These are phyloP conservation scores for Sarcocystis neurona DNA, from an alignment of 169 alveolate species.

Conservation along the genomic window DNA sequence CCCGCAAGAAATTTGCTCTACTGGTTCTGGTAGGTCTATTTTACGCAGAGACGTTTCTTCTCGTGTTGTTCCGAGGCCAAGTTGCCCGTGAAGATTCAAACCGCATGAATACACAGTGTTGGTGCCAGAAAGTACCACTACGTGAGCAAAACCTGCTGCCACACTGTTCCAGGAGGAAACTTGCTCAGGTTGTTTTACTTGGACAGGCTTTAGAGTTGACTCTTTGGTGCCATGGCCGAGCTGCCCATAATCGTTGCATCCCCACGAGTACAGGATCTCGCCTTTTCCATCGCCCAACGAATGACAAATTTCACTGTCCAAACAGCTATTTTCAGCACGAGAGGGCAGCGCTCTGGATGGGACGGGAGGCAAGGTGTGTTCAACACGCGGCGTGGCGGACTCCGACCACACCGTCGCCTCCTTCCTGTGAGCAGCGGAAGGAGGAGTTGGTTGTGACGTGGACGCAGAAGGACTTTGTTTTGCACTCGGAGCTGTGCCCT, in stretches of 20 bases:
- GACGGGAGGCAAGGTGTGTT: no score
- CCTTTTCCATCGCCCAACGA: background rate
- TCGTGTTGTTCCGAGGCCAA: conserved; percentile 12
- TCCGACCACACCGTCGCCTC: no score
- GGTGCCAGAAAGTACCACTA: background rate
- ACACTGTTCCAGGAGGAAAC: conserved; percentile 15
- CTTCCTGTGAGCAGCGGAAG: no score
- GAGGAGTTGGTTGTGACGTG: no score
- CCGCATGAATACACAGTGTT: background rate
- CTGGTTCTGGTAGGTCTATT: background rate
- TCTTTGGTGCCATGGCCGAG: background rate
- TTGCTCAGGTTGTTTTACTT: background rate
- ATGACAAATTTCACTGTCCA: background rate
- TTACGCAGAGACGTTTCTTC: background rate
- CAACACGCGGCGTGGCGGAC: no score
- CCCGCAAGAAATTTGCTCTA: conserved; percentile 27
- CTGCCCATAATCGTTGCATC: conserved; percentile 10
- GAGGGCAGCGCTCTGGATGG: background rate
- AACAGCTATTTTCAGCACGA: background rate
- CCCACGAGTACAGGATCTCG: conserved; percentile 11
- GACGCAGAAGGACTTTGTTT: no score
- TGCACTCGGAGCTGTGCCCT: no score
- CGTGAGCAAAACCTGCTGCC: conserved; percentile 21
- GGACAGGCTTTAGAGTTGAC: background rate
- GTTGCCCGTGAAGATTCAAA: conserved; percentile 11